Evolutionary conservation across 768 basidiomycete genomes (phyloP), one percentile per base, ranked within the genome.

Genomic region (Russula sp.): DNA sequence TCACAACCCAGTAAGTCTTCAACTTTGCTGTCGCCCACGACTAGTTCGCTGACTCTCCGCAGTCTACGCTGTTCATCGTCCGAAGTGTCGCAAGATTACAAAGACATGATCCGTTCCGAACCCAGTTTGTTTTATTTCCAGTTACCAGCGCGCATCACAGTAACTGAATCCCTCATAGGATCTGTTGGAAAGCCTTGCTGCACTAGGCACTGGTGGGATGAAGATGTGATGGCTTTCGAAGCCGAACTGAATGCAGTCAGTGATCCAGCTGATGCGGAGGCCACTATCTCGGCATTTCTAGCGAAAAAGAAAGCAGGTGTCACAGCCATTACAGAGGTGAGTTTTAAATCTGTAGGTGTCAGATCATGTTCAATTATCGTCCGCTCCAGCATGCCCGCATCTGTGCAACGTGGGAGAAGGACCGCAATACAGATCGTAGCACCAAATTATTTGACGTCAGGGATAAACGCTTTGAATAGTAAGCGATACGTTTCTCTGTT

Each of bases 401-500:
- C 8, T 67, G 66, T 46, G 22, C 38, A 28, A 26, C 30, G 11
- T 67, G 65, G 65, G 62, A 52, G 30, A 49, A 38, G 36, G 44
- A 24, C 13, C 64, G 62, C 22, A 48, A 50, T 20, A 32, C 40
- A 13, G 58, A 57, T 30, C 66, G 66, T 28, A 60, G 14, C 24
- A 55, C 34, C 18, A 34, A 24, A 53, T 52, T 67, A 30, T 55
- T 54, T 38, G 53, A 54, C 24, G 54, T 58, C 48, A 64, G 56
- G 40, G 32, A 6, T 6, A 59, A 52, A 24, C 66, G 66, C 32
- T 64, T 65, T 10, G 63, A 64, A 52, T 50, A 67, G 66, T 67
- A 50, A 2, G 62, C 11, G 20, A 16, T 7, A 24, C 42, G 24
- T 22, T 20, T 46, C 30, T 24, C 5, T 11, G 24, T n/a, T n/a